phyloP scores from a whole-genome alignment of 2,329 filamentous ascomycete genomes.

The Penicillium concentricum region DNA sequence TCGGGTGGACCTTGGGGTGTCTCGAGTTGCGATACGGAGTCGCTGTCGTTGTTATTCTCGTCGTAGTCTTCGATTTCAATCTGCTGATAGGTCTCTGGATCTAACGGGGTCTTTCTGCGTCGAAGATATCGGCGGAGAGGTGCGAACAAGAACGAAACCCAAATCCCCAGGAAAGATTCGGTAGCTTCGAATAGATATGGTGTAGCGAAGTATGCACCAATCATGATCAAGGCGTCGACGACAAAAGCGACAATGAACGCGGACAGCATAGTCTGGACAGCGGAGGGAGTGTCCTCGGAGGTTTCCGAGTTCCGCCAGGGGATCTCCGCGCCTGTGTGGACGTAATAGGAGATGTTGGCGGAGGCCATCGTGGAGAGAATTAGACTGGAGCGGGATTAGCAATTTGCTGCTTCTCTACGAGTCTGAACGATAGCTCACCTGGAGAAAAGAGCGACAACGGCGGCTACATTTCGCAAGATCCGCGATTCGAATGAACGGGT shows the following conservation, averaged over 20 bases:
- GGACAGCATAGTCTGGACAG: constrained; percentile 13
- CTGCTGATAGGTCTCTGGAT: constrained; percentile 19
- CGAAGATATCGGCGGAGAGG: background rate
- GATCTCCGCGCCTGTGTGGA: constrained; percentile 23
- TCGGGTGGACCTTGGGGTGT: background rate
- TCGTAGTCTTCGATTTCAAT: constrained; percentile 20
- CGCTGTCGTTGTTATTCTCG: constrained; percentile 7
- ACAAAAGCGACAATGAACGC: constrained; percentile 16
- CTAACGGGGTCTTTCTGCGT: background rate
- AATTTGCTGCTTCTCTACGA: background rate
- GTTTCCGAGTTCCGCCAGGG: constrained; percentile 19
- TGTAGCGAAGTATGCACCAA: constrained; percentile 13
- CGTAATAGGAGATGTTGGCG: constrained; percentile 23
- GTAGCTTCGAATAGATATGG: constrained; percentile 11
- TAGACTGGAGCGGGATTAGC: constrained; percentile 9
- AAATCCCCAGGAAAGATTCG: constrained; percentile 7
- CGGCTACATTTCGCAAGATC: constrained; percentile 4
- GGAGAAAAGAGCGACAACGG: constrained; percentile 5
- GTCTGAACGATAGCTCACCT: constrained; percentile 1
- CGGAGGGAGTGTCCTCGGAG: constrained; percentile 9
- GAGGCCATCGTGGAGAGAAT: constrained; percentile 15
- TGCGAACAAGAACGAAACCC: constrained; percentile 8
- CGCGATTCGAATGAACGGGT: constrained; percentile 11
- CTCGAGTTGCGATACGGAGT: constrained; percentile 11
- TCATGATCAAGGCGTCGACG: constrained; percentile 6